Evolutionary conservation across 2,329 filamentous ascomycete genomes (phyloP).

Genomic region (Aspergillus sergii): DNA sequence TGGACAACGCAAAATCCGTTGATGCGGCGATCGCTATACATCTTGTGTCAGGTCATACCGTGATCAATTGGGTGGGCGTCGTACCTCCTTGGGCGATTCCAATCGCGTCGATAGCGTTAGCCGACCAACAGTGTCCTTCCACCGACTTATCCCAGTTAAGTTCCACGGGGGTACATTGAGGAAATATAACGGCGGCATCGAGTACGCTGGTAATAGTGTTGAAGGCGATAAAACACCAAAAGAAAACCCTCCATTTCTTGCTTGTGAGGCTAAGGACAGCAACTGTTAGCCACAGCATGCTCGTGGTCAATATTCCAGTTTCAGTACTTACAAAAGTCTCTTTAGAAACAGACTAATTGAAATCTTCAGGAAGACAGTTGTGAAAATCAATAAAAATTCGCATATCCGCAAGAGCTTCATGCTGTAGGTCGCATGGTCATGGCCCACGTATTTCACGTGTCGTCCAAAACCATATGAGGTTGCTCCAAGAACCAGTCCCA

Average conservation of each 20-base stretch:
- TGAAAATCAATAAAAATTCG: conserved; percentile 18
- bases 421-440: conserved; percentile 1
- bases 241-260: conserved; percentile 16
- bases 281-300: neutral
- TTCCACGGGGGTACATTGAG: conserved; percentile 9
- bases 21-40: conserved; percentile 1
- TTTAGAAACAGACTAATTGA: conserved; percentile 20
- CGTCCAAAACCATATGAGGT: conserved; percentile 6
- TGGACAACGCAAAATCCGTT: conserved; percentile 4
- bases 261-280: conserved; percentile 6
- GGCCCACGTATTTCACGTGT: conserved; percentile 1
- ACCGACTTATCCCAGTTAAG: conserved; percentile 4
- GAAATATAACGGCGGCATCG: conserved; percentile 12
- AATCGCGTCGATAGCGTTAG: conserved; percentile 1
- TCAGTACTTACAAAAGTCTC: conserved; percentile 16
- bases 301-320: too few species aligned
- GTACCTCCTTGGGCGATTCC: conserved; percentile 8
- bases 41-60: neutral
- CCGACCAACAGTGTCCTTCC: conserved; percentile 4
- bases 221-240: conserved; percentile 22
- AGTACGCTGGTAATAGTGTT: conserved; percentile 17
- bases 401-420: conserved; percentile 18
- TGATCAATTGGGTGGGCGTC: neutral
- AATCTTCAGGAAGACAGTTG: conserved; percentile 20
- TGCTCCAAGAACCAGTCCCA: conserved; percentile 3